These are phyloP conservation scores for Yarrowia galli DNA, from an alignment of 1,139 yeast species.

Conservation along the genomic window DNA sequence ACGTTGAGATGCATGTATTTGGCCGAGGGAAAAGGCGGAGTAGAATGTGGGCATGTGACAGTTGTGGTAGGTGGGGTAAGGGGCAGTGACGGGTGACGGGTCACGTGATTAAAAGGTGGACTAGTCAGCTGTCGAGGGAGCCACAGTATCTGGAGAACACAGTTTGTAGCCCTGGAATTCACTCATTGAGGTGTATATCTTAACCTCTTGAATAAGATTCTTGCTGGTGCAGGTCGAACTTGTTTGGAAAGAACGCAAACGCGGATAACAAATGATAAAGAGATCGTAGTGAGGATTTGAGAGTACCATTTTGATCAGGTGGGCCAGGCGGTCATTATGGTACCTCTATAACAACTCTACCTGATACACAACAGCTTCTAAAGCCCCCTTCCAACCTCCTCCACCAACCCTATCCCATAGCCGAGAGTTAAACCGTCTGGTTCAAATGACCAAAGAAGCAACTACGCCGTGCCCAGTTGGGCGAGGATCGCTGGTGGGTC, in stretches of 20 bases:
- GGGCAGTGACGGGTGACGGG: not conserved
- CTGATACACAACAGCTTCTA: no score
- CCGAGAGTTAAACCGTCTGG: not conserved
- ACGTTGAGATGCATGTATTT: constrained; percentile 3
- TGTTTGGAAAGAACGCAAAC: no score
- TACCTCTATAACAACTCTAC: no score
- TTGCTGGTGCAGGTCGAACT: not conserved
- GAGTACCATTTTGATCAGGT: not conserved
- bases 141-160: no score
- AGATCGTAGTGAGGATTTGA: not conserved
- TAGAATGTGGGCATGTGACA: constrained; percentile 11
- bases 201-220: no score
- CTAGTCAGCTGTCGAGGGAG: no score
- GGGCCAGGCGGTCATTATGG: not conserved
- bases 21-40: not conserved
- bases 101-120: not conserved
- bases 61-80: no score
- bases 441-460: not conserved
- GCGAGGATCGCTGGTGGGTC: not conserved
- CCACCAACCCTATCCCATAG: not conserved
- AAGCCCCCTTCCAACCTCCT: not conserved
- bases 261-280: not conserved
- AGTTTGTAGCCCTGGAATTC: no score
- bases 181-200: no score
- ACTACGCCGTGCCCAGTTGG: not conserved